Evolutionary conservation across 1,284 basidiomycete genomes (phyloP), one percentile per base, ranked within the genome.

Genomic region (Malassezia psittaci): DNA sequence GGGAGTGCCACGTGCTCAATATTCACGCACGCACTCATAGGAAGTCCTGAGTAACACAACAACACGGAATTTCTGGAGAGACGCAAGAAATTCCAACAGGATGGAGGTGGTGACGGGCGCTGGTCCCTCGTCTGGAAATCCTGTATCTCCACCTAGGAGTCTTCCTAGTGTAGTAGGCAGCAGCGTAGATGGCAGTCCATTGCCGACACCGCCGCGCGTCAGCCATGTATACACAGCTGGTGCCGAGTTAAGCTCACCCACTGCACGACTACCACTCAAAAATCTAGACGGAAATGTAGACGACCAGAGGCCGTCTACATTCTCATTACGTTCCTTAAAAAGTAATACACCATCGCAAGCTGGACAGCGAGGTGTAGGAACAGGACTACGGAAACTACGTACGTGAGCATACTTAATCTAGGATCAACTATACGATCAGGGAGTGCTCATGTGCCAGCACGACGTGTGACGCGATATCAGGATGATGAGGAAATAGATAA

Each of bases 401-500:
- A 51, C 44, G 49, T 55, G 36, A 6, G 29, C 34, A 29, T 29
- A 29, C 4, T 15, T 24, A 16, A 24, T 19, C 1, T 43, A 50
- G 53, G 47, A 32, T 45, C 48, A 12, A 29, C 48, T 5, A 49
- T 45, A 12, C 55, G 64, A 8, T 57, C 66, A 0, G 61, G 59
- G 1, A 60, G 57, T 41, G 51, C 57, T 15, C 66, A 67, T 40
- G 59, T 62, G 8, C 66, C 65, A 9, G 65, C 66, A 15, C 59
- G 65, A 13, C 53, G 66, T 10, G 66, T 68, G 41, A 55, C 61
- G 12, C 59, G 63, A 36, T 59, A 66, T 38, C 58, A 68, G 29
- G 64, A 64, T 16, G 66, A 70, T n/a, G 66, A 68, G 46, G 68
- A 68, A 37, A 65, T 62, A n/a, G 61, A 61, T 12, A 48, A 59